Evolutionary conservation across 1,139 yeast genomes (phyloP), one percentile per base, ranked within the genome.

Genomic region (Tardiomyces blankii): DNA sequence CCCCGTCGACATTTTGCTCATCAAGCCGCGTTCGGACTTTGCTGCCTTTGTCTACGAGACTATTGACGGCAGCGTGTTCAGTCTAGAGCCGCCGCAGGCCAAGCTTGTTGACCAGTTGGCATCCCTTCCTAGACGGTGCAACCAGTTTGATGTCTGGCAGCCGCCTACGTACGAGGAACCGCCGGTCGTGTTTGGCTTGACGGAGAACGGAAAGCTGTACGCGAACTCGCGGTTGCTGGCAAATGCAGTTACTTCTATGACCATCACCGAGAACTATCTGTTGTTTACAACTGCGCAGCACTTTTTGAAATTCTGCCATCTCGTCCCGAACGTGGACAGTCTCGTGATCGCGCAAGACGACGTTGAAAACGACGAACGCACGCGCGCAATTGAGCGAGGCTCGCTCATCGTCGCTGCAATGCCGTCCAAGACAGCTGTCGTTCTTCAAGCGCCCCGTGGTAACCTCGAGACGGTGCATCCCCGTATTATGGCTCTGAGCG

Each of bases 371-470:
- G 96, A 88, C 62, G 98, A 91, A 65, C 77, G 96, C 65, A 73
- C 84, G 19, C 77, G 99, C 55, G 78, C 82, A 48, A 81, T 93
- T 46, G 99, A 93, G 65, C 74, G 96, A 52, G 98, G 98, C 1
- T 86, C 96, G 0, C 57, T 83, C 30, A 66, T 93, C 44, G 86
- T 91, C 1, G 72, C 91, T 41, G 79, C 78, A 1, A 80, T 88
- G 60, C 96, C 97, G 1, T 78, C 94, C 0, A 83, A 78, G 49
- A 80, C 88, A 48, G 77, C 93, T 0, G 88, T 93, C 16, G 80
- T 86, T 2, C 70, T 93, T 46, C 96, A 93, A 64, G 96, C 96
- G 2, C 95, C 95, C 49, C 76, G 99, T 62, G 99, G 99, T 50
- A 93, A 93, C 57, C 69, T 91, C 54, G 99, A 93, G 63, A 88